phyloP scores from a whole-genome alignment of 768 basidiomycete species.

The Hemileccinum impolitum region DNA sequence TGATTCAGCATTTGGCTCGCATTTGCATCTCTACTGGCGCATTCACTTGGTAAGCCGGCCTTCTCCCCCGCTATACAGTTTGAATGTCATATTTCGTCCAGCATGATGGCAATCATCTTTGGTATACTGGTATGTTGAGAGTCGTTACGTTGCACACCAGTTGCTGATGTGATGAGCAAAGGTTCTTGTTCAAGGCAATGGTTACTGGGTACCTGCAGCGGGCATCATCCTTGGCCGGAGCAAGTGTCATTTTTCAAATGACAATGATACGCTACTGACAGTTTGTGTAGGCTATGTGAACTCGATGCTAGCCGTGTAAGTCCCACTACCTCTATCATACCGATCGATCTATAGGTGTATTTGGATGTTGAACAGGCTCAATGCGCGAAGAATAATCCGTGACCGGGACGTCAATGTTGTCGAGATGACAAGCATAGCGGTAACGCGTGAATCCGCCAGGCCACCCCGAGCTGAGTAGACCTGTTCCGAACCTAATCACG shows the following conservation, averaged over 20 bases:
- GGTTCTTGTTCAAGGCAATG: conserved; percentile 1
- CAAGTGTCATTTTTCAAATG: background rate
- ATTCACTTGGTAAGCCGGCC: conserved; percentile 10
- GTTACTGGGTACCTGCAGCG: background rate
- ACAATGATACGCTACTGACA: background rate
- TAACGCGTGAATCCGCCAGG: background rate
- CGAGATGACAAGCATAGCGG: background rate
- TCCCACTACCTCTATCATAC: background rate
- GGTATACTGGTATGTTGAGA: conserved; percentile 4
- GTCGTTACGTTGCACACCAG: background rate
- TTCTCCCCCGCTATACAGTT: no score
- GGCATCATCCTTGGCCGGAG: conserved; percentile 4
- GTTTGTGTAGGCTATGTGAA: conserved; percentile 12
- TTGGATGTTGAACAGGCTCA: conserved; percentile 5
- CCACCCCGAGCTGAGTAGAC: no score
- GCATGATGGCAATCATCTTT: background rate
- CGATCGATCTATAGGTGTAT: background rate
- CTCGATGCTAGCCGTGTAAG: conserved; percentile 15
- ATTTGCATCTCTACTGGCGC: conserved; percentile 11
- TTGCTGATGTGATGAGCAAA: background rate
- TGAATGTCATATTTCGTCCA: background rate
- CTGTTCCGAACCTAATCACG: no score
- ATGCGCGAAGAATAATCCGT: conserved; percentile 8
- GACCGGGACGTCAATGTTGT: background rate
- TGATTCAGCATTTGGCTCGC: conserved; percentile 9